phyloP scores from a whole-genome alignment of 2,329 filamentous ascomycete species.

The Escovopsis weberi region DNA sequence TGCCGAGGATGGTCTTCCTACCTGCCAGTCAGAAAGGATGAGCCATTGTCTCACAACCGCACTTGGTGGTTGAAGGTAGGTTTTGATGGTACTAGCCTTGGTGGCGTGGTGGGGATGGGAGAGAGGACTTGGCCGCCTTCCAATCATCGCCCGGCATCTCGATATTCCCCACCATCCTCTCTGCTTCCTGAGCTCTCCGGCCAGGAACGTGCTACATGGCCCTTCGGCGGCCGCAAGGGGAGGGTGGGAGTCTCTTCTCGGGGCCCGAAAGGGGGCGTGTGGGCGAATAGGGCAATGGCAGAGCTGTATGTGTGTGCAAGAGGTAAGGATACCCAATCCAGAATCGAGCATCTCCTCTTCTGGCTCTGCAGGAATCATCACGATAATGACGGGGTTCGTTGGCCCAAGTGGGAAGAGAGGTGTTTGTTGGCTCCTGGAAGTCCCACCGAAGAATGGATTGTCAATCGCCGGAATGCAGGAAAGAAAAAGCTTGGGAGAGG shows the following conservation, averaged over 20 bases:
- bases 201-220: conserved; percentile 13
- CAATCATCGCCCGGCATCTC: no score
- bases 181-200: conserved; percentile 8
- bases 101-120: no score
- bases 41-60: no score
- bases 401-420: conserved; percentile 12
- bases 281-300: conserved; percentile 10
- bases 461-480: conserved; percentile 12
- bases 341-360: conserved; percentile 19
- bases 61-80: no score
- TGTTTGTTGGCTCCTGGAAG: conserved; percentile 17
- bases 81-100: no score
- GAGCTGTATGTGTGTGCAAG: conserved; percentile 17
- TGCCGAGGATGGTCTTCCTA: conserved; percentile 7
- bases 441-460: conserved; percentile 16
- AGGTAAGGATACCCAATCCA: conserved; percentile 27
- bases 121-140: no score
- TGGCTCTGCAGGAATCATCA: conserved; percentile 19
- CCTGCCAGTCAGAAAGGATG: no score
- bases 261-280: conserved; percentile 11
- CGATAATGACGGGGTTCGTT: conserved; percentile 15
- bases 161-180: conserved; percentile 4
- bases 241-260: conserved; percentile 4
- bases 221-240: conserved; percentile 10
- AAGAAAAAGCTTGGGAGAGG: conserved; percentile 9